phyloP scores from a whole-genome alignment of 495 filamentous ascomycete genomes.

The Aspergillus bridgeri region DNA sequence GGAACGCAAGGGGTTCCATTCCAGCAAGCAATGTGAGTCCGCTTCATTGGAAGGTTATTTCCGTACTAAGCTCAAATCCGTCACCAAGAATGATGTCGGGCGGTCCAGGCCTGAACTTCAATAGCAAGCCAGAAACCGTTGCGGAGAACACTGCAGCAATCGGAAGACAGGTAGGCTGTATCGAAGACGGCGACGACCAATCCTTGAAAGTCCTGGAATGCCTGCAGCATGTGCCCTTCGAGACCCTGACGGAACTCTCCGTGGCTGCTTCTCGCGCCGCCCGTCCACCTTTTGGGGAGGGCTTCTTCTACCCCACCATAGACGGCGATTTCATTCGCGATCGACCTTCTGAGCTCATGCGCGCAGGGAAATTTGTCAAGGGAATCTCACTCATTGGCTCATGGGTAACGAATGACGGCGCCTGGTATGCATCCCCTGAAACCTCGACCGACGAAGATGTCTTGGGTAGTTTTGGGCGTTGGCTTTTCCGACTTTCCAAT shows the following conservation, averaged over 20 bases:
- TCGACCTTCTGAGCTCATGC: conserved; percentile 33
- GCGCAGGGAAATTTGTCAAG: conserved; percentile 30
- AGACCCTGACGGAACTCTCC: conserved; percentile 26
- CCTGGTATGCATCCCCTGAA: conserved; percentile 25
- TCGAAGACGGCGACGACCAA: conserved; percentile 15
- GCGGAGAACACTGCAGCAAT: conserved; percentile 33
- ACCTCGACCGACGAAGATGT: conserved; percentile 25
- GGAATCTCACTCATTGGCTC: conserved; percentile 31
- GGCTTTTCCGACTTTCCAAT: conserved; percentile 19
- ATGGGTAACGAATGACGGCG: conserved; percentile 31
- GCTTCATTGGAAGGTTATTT: background rate
- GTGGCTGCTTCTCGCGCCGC: conserved; percentile 16
- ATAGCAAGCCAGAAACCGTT: conserved; percentile 33
- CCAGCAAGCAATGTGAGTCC: conserved; percentile 13
- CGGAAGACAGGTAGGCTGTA: conserved; percentile 21
- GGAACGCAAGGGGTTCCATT: conserved; percentile 18
- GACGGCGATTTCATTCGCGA: conserved; percentile 40
- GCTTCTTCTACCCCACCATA: conserved; percentile 31
- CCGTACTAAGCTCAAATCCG: background rate
- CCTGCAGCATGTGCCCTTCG: conserved; percentile 26
- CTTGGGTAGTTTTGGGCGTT: conserved; percentile 24
- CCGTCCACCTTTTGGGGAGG: conserved; percentile 28
- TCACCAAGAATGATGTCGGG: conserved; percentile 40
- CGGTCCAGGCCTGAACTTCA: conserved; percentile 39
- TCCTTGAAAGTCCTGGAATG: conserved; percentile 25